Conservation (phyloP, 148 eudicot genomes). For the Rhododendron simsii region DNA sequence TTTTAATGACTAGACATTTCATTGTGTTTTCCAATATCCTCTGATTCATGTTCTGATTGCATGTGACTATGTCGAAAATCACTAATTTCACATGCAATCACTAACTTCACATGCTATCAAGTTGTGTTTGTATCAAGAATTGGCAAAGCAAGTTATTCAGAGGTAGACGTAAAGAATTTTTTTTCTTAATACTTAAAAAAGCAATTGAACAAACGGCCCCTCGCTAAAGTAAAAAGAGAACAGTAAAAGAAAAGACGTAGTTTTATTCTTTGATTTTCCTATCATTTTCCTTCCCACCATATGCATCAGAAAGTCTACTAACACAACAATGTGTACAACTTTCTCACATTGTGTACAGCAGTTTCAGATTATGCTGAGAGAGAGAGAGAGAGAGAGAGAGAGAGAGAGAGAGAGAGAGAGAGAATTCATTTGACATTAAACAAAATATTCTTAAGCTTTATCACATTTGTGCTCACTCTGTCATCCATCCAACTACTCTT, state of each 20-base stretch:
- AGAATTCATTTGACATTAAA: not conserved
- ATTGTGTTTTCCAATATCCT: no score
- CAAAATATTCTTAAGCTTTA: not conserved
- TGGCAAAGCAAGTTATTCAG: not conserved
- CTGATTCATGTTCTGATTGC: no score
- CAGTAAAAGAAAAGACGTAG: not conserved
- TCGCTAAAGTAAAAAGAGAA: not conserved
- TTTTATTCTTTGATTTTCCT: not conserved
- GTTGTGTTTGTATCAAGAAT: not conserved
- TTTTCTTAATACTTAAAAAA: no score
- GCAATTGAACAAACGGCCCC: not conserved
- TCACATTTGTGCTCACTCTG: not conserved
- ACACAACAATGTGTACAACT: no score
- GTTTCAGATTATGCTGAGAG: no score
- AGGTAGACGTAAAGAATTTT: not conserved
- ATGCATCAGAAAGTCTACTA: not conserved
- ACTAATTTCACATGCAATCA: no score
- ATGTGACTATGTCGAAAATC: no score
- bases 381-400: no score
- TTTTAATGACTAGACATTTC: no score
- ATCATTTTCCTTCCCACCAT: not conserved
- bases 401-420: not conserved
- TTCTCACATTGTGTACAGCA: no score
- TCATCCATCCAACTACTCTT: not conserved
- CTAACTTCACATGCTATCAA: no score